A percentile compares a stretch with the other conserved stretches of the same genome.
These are phyloP conservation scores for Phytophthora brassicae DNA, from an alignment of 352 stramenopile species.

Conservation along the genomic window DNA sequence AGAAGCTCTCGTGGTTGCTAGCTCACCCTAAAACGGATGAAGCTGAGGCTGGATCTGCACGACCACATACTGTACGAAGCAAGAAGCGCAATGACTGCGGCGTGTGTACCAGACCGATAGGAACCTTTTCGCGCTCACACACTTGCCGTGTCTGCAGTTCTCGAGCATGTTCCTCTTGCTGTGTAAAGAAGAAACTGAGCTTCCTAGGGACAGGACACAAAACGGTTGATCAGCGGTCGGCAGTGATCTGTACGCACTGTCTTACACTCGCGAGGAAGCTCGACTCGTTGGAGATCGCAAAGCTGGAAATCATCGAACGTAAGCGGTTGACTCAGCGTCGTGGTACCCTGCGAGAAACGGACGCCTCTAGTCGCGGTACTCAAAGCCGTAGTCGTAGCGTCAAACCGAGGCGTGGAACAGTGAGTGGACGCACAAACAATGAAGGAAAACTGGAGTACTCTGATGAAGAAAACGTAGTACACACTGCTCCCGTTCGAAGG, in stretches of 20 bases:
- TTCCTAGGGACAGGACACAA: constrained; percentile 33
- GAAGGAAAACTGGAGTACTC: constrained; percentile 5
- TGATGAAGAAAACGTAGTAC: constrained; percentile 15
- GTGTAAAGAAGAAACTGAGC: constrained; percentile 44
- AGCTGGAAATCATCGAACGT: constrained; percentile 28
- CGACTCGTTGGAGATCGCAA: constrained; percentile 34
- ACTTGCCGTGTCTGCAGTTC: constrained; percentile 38
- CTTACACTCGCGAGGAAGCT: constrained; percentile 34
- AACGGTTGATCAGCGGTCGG: constrained; percentile 32
- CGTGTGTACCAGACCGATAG: constrained; percentile 36
- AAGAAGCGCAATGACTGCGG: constrained; percentile 35
- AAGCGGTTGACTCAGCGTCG: constrained; percentile 8
- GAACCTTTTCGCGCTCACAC: constrained; percentile 29
- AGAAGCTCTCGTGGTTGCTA: constrained; percentile 54
- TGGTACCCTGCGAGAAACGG: constrained; percentile 6
- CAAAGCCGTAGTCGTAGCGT: constrained; percentile 17
- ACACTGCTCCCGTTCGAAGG: constrained; percentile 8
- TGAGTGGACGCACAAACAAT: background rate
- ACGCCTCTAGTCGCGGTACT: constrained; percentile 1
- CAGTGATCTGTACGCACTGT: constrained; percentile 39
- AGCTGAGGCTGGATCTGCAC: constrained; percentile 14
- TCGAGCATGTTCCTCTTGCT: constrained; percentile 35
- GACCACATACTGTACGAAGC: constrained; percentile 9
- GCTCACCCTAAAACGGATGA: constrained; percentile 29
- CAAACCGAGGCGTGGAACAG: constrained; percentile 12